A percentile compares a stretch with the other conserved stretches of the same genome.
Evolutionary conservation across 2,329 filamentous ascomycete species (phyloP).

Genomic region (Penicillium freii): DNA sequence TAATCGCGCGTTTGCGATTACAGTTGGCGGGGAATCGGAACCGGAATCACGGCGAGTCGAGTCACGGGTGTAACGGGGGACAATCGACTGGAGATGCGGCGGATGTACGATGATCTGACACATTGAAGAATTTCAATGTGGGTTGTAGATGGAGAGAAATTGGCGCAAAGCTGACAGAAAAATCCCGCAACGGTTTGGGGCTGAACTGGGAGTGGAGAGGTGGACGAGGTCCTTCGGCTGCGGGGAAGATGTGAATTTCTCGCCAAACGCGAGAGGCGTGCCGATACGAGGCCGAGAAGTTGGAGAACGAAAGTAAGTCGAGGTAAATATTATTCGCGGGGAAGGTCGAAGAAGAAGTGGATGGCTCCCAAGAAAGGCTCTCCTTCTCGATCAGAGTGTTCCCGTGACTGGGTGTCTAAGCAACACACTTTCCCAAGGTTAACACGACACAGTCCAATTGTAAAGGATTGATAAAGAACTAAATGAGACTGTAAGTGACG

Average conservation of each 20-base stretch:
- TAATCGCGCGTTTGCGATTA: conserved; percentile 25
- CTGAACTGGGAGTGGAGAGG: conserved; percentile 27
- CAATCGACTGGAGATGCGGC: conserved; percentile 22
- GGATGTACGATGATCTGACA: conserved; percentile 16
- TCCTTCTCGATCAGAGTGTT: conserved; percentile 19
- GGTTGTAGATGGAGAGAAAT: not conserved
- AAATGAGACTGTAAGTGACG: conserved; percentile 3
- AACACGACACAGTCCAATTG: conserved; percentile 21
- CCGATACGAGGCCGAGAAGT: not conserved
- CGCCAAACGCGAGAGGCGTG: not conserved
- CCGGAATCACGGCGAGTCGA: conserved; percentile 12
- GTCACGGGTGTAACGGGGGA: conserved; percentile 24
- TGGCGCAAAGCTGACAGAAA: conserved; percentile 20
- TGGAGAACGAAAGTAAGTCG: not conserved
- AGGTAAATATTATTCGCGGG: conserved; percentile 5
- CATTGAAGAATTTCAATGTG: conserved; percentile 22
- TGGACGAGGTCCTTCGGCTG: conserved; percentile 20
- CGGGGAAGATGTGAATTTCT: conserved; percentile 21
- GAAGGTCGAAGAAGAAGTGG: conserved; percentile 10
- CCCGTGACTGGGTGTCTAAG: conserved; percentile 26
- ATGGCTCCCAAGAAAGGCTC: conserved; percentile 4
- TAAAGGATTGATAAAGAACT: conserved; percentile 7
- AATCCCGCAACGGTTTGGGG: conserved; percentile 26
- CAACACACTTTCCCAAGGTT: conserved; percentile 3
- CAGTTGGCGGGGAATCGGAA: conserved; percentile 19